Percentiles rank a stretch among this genome's conserved stretches.
These are phyloP conservation scores for Drechslerella stenobrocha DNA, from an alignment of 2,329 filamentous ascomycete species.

Conservation along the genomic window DNA sequence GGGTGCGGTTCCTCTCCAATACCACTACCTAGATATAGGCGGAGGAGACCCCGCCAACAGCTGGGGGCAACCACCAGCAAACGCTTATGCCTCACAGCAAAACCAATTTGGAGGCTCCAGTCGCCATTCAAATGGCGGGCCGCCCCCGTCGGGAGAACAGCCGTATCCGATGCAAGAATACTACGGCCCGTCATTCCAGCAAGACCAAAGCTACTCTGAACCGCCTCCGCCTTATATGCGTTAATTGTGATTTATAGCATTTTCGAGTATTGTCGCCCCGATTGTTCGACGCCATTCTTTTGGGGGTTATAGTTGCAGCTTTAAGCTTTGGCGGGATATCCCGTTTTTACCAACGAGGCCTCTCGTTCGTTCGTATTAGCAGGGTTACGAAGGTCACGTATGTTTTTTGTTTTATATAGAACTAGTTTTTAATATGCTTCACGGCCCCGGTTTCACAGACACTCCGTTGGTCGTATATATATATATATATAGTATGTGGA, in stretches of 20 bases:
- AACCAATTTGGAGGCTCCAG: neutral
- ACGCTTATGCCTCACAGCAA: conserved; percentile 9
- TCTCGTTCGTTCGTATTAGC: no score
- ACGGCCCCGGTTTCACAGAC: no score
- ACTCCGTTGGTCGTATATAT: no score
- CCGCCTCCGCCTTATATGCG: conserved; percentile 47
- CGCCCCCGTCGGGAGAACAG: conserved; percentile 12
- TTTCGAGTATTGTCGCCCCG: conserved; percentile 2
- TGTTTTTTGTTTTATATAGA: no score
- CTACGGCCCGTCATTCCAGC: conserved; percentile 20
- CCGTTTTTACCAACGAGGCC: conserved; percentile 5
- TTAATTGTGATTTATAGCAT: conserved; percentile 12
- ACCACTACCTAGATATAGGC: conserved; percentile 38
- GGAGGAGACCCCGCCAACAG: conserved; percentile 23
- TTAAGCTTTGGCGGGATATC: no score
- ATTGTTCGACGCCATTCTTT: conserved; percentile 6
- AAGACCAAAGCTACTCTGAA: conserved; percentile 14
- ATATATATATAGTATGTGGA: no score
- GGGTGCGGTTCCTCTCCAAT: conserved; percentile 38
- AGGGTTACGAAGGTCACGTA: no score
- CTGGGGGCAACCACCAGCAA: conserved; percentile 11
- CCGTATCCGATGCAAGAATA: conserved; percentile 41
- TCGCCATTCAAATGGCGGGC: neutral
- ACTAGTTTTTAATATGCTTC: no score
- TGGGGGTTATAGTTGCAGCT: neutral